Conservation (phyloP, 371 early-diverging fungal species). For the Mucor circinelloides region DNA sequence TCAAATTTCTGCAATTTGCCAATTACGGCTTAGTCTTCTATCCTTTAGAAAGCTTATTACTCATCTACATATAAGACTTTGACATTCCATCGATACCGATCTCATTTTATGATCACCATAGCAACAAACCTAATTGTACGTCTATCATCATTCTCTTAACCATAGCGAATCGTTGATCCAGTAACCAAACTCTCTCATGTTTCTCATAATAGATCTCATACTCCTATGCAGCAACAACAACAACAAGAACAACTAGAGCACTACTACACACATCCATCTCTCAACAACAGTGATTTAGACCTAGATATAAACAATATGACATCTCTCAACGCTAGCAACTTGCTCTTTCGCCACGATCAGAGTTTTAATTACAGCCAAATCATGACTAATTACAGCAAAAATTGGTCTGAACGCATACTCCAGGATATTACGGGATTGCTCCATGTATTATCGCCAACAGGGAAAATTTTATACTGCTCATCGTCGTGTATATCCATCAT, state of each 20-base stretch:
- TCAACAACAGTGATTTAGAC: neutral
- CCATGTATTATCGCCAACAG: constrained; percentile 52
- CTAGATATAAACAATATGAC: neutral
- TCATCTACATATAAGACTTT: neutral
- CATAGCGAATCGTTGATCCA: neutral
- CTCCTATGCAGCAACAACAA: constrained; percentile 6
- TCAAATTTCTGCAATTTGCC: neutral
- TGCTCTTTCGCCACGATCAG: neutral
- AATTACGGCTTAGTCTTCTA: neutral
- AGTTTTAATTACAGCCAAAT: constrained; percentile 9
- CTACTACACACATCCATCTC: neutral
- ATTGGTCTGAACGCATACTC: constrained; percentile 50
- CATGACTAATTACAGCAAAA: constrained; percentile 21
- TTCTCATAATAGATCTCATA: neutral
- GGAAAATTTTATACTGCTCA: constrained; percentile 53
- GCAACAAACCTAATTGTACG: constrained; percentile 7
- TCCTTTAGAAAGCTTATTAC: neutral
- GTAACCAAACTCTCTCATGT: constrained; percentile 5
- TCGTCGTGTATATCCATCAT: constrained; percentile 51
- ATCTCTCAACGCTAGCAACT: neutral
- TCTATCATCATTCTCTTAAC: neutral
- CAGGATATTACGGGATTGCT: constrained; percentile 57
- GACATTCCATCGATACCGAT: neutral
- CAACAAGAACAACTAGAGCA: neutral
- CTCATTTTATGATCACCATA: neutral